Percentiles rank a stretch among this genome's conserved stretches.
phyloP scores from a whole-genome alignment of 495 filamentous ascomycete genomes.

The Lepidopterella palustris region DNA sequence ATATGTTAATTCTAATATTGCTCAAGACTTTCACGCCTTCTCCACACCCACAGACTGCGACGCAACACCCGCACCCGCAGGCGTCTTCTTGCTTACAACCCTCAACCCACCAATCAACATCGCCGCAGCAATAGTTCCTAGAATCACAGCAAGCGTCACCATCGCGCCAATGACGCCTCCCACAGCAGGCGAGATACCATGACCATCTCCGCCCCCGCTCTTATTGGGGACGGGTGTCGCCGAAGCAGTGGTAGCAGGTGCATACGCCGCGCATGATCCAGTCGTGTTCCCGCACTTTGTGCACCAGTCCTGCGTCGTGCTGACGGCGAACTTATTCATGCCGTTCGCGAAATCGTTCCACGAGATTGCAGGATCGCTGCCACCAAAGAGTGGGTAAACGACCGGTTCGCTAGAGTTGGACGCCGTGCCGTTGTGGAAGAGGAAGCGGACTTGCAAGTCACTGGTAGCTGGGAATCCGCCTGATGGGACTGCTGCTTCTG shows the following conservation, averaged over 20 bases:
- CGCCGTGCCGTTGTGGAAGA: slow-evolving; percentile 69
- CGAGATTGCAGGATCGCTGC: slow-evolving; percentile 46
- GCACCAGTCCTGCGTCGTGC: slow-evolving; percentile 62
- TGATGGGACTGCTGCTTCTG: slow-evolving; percentile 37
- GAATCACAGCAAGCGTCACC: slow-evolving; percentile 51
- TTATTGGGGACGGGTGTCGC: neutral
- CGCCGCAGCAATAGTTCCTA: slow-evolving; percentile 44
- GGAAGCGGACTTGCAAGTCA: slow-evolving; percentile 66
- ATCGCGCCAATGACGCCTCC: slow-evolving; percentile 57
- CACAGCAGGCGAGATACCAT: slow-evolving; percentile 38
- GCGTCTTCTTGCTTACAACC: slow-evolving; percentile 35
- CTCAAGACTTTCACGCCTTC: neutral
- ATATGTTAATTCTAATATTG: too few relatives aligned
- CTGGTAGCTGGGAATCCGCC: slow-evolving; percentile 45
- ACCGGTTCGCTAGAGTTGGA: slow-evolving; percentile 44
- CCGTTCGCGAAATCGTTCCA: slow-evolving; percentile 57
- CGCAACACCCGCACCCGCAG: slow-evolving; percentile 9
- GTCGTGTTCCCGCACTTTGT: slow-evolving; percentile 54
- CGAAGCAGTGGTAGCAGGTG: neutral
- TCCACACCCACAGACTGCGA: neutral
- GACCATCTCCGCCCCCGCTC: slow-evolving; percentile 8
- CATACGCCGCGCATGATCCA: slow-evolving; percentile 50
- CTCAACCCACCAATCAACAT: slow-evolving; percentile 42
- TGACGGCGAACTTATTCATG: slow-evolving; percentile 57
- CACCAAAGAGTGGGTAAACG: slow-evolving; percentile 60